phyloP scores from a whole-genome alignment of 352 stramenopile genomes.

The Phytopythium mirpurense region DNA sequence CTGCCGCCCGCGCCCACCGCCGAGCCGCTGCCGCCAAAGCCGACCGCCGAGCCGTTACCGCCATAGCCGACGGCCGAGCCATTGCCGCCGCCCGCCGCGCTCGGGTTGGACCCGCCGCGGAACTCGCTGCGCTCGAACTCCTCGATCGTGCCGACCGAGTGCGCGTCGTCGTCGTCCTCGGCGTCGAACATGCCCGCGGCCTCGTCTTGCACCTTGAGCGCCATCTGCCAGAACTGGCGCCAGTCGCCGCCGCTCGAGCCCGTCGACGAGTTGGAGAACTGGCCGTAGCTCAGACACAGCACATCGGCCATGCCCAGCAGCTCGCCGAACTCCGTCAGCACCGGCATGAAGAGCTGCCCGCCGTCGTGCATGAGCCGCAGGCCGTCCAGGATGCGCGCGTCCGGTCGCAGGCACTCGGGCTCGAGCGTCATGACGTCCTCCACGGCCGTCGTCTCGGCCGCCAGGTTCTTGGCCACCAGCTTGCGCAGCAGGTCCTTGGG shows the following conservation, averaged over 20 bases:
- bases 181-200: constrained; percentile 63
- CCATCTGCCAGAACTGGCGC: constrained; percentile 86
- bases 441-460: constrained; percentile 67
- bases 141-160: constrained; percentile 85
- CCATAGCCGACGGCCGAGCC: constrained; percentile 10
- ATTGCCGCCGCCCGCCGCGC: constrained; percentile 18
- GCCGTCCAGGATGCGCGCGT: constrained; percentile 79
- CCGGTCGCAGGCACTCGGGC: constrained; percentile 65
- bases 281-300: constrained; percentile 81
- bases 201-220: constrained; percentile 85
- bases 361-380: constrained; percentile 84
- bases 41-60: constrained; percentile 32
- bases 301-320: constrained; percentile 87
- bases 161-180: constrained; percentile 57
- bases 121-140: constrained; percentile 86
- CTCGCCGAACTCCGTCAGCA: constrained; percentile 68
- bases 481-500: constrained; percentile 86
- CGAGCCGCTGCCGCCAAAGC: constrained; percentile 9
- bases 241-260: constrained; percentile 63
- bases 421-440: constrained; percentile 86
- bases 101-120: constrained; percentile 20
- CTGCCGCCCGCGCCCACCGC: constrained; percentile 11
- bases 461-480: constrained; percentile 75
- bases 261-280: constrained; percentile 80
- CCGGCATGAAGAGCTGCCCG: constrained; percentile 81